Conservation (phyloP, 441 rosid species). For the Erodium texanum region DNA sequence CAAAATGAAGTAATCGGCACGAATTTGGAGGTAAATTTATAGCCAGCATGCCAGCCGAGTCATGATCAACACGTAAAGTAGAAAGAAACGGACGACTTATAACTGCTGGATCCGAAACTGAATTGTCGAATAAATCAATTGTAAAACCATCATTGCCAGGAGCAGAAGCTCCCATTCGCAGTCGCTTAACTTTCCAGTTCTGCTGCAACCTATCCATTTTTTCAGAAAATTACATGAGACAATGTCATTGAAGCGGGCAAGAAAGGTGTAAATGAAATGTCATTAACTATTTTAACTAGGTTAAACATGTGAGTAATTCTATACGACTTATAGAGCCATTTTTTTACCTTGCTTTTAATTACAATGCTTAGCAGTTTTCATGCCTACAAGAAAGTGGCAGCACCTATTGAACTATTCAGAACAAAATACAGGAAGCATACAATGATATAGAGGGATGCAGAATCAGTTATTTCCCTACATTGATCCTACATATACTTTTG, state of each 20-base stretch:
- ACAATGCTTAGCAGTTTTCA: neutral
- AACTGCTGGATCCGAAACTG: conserved; percentile 41
- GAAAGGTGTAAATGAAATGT: conserved; percentile 7
- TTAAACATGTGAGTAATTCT: neutral
- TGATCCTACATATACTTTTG: neutral
- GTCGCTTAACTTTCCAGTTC: conserved; percentile 96
- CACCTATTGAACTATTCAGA: neutral
- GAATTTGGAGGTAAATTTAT: conserved; percentile 69
- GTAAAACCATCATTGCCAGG: conserved; percentile 77
- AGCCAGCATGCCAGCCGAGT: conserved; percentile 86
- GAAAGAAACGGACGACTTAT: conserved; percentile 54
- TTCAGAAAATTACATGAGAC: conserved; percentile 18
- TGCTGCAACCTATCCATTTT: conserved; percentile 79
- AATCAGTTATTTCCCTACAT: neutral
- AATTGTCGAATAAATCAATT: conserved; percentile 71
- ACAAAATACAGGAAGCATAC: neutral
- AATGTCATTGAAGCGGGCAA: neutral
- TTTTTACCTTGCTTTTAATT: conserved; percentile 1
- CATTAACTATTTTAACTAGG: neutral
- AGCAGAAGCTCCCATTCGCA: conserved; percentile 54
- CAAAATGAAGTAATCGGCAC: conserved; percentile 53
- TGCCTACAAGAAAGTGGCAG: conserved; percentile 5
- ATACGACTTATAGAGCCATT: neutral
- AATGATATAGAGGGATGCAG: neutral
- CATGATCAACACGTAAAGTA: conserved; percentile 68